A percentile compares a stretch with the other conserved stretches of the same genome.
These are phyloP conservation scores for Albatrellus ellisii DNA, from an alignment of 768 basidiomycete species.

Conservation along the genomic window DNA sequence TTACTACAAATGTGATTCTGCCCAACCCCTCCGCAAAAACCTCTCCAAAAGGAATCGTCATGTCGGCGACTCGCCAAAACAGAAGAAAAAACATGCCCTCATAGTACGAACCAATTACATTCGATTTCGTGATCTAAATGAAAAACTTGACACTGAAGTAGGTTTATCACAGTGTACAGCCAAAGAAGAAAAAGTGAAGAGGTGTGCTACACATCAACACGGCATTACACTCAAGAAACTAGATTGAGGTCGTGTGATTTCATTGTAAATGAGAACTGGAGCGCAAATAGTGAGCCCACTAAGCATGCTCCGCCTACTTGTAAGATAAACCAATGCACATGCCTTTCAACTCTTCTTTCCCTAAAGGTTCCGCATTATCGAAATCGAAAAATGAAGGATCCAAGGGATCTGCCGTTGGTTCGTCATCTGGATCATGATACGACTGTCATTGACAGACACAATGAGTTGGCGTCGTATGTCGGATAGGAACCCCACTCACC, in stretches of 20 bases:
- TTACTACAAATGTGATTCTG: too few relatives aligned
- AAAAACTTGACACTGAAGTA: too few relatives aligned
- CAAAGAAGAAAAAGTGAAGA: too few relatives aligned
- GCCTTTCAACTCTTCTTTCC: constrained; percentile 65
- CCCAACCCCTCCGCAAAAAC: too few relatives aligned
- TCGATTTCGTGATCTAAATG: too few relatives aligned
- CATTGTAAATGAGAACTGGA: constrained; percentile 12
- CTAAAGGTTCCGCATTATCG: constrained; percentile 51
- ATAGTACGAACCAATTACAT: too few relatives aligned
- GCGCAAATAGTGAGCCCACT: neutral
- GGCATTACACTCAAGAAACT: neutral
- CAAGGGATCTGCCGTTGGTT: constrained; percentile 66
- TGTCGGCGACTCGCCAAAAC: too few relatives aligned
- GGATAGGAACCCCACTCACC: constrained; percentile 26
- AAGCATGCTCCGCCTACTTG: neutral
- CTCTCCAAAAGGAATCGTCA: too few relatives aligned
- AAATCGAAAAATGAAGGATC: constrained; percentile 79
- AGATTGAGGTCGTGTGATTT: constrained; percentile 5
- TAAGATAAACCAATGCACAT: constrained; percentile 2
- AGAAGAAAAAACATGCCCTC: too few relatives aligned
- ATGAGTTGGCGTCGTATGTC: neutral
- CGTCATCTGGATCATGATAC: constrained; percentile 83
- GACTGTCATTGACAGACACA: constrained; percentile 30
- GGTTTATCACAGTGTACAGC: too few relatives aligned
- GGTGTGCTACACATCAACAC: neutral